Conservation (phyloP, 2,329 filamentous ascomycete species). For the Diaporthe citrichinensis region DNA sequence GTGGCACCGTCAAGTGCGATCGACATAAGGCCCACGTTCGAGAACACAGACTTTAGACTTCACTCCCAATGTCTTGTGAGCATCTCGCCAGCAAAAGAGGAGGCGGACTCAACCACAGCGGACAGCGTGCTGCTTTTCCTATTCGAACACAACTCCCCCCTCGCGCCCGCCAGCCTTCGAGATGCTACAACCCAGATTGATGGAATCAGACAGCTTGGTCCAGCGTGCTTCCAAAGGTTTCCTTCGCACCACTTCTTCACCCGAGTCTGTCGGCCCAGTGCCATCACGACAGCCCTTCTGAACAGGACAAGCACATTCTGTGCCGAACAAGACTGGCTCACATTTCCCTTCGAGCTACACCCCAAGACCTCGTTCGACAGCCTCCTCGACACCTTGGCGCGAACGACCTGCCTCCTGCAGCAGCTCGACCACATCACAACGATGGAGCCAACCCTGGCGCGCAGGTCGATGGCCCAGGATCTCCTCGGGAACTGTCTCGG, state of each 20-base stretch:
- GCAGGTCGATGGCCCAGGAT: constrained; percentile 62
- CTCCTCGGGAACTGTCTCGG: constrained; percentile 63
- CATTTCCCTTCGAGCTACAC: constrained; percentile 65
- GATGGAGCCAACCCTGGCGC: constrained; percentile 56
- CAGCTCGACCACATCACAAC: constrained; percentile 59
- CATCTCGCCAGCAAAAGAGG: constrained; percentile 52
- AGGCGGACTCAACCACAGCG: constrained; percentile 43
- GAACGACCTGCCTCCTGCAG: constrained; percentile 62
- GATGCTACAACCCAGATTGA: constrained; percentile 53
- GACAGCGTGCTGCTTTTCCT: constrained; percentile 65
- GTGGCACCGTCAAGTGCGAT: constrained; percentile 56
- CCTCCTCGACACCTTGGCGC: constrained; percentile 65
- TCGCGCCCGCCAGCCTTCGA: constrained; percentile 50
- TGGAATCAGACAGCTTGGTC: constrained; percentile 58
- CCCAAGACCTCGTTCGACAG: constrained; percentile 65
- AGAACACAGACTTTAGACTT: constrained; percentile 56
- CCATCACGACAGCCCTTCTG: constrained; percentile 63
- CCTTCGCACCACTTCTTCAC: constrained; percentile 72
- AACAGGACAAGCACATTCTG: constrained; percentile 66
- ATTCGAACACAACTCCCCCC: constrained; percentile 66
- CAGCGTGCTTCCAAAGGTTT: constrained; percentile 63
- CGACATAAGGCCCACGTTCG: constrained; percentile 54
- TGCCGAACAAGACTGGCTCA: constrained; percentile 65
- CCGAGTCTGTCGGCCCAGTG: constrained; percentile 66
- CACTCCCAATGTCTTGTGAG: constrained; percentile 61